phyloP scores from a whole-genome alignment of 192 early-diverging fungal species.

The Backusella luteola region DNA sequence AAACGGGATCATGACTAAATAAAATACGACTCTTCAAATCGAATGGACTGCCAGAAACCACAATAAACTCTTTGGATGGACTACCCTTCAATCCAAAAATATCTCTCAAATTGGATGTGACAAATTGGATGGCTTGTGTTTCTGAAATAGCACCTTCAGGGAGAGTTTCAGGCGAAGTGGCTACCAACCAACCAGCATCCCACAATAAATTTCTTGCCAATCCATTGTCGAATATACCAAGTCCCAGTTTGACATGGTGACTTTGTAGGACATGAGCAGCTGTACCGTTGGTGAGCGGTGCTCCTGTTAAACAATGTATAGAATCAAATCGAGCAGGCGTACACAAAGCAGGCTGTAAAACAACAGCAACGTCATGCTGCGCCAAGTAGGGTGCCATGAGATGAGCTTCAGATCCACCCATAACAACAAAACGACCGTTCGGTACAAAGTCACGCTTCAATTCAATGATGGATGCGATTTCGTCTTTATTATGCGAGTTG shows the following conservation, averaged over 20 bases:
- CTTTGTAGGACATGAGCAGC: constrained; percentile 53
- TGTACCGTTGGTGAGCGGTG: constrained; percentile 49
- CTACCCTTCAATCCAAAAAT: constrained; percentile 50
- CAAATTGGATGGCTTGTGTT: constrained; percentile 63
- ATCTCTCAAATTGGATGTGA: constrained; percentile 69
- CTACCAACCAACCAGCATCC: constrained; percentile 72
- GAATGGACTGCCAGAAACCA: constrained; percentile 63
- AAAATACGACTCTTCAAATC: constrained; percentile 47
- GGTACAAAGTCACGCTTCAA: constrained; percentile 54
- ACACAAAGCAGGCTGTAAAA: constrained; percentile 63
- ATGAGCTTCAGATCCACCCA: constrained; percentile 67
- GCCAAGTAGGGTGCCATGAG: constrained; percentile 58
- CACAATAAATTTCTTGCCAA: constrained; percentile 63
- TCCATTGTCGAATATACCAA: constrained; percentile 50
- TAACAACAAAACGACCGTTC: constrained; percentile 43
- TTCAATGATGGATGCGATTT: constrained; percentile 61
- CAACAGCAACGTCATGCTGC: constrained; percentile 52
- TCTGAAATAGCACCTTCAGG: constrained; percentile 40
- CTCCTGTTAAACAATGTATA: constrained; percentile 57
- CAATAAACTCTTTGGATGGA: constrained; percentile 44
- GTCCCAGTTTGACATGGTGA: constrained; percentile 60
- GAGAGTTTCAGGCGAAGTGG: constrained; percentile 28
- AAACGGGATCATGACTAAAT: constrained; percentile 8
- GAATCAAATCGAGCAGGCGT: constrained; percentile 61
- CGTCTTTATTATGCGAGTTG: constrained; percentile 49